These are phyloP conservation scores for Choiromyces venosus DNA, from an alignment of 495 filamentous ascomycete genomes.

Conservation along the genomic window DNA sequence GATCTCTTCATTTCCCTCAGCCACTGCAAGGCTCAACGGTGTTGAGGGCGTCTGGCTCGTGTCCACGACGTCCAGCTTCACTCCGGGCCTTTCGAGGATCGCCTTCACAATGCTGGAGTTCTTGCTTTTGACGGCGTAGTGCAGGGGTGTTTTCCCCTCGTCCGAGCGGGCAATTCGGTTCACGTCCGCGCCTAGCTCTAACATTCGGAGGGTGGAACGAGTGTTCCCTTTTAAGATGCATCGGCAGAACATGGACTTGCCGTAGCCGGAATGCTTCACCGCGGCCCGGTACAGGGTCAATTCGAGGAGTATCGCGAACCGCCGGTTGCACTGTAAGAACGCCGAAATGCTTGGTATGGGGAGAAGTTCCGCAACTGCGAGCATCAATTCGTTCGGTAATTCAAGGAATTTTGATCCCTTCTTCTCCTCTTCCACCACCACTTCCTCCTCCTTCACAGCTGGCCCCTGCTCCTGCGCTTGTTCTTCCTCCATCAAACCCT, in stretches of 20 bases:
- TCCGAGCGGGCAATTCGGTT: neutral
- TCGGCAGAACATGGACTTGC: neutral
- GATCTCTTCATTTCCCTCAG: neutral
- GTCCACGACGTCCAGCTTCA: neutral
- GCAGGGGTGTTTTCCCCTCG: neutral
- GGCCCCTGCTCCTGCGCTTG: too few species aligned
- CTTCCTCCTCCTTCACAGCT: neutral
- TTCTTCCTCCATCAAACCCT: neutral
- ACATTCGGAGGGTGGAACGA: neutral
- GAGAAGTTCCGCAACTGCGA: neutral
- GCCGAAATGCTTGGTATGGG: neutral
- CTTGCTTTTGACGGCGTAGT: neutral
- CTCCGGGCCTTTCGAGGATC: neutral
- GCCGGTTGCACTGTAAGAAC: neutral
- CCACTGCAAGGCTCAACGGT: neutral
- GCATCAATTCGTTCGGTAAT: neutral
- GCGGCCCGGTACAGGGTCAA: neutral
- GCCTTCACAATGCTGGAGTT: neutral
- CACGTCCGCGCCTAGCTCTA: neutral
- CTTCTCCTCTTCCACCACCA: neutral
- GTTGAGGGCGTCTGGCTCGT: neutral
- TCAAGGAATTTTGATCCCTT: neutral
- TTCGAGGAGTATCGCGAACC: neutral
- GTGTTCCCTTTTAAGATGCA: neutral
- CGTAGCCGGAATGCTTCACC: neutral